Percentiles rank a stretch among this genome's conserved stretches.
These are phyloP conservation scores for Musa schizocarpa DNA, from an alignment of 176 grass and related monocot species.

Conservation along the genomic window DNA sequence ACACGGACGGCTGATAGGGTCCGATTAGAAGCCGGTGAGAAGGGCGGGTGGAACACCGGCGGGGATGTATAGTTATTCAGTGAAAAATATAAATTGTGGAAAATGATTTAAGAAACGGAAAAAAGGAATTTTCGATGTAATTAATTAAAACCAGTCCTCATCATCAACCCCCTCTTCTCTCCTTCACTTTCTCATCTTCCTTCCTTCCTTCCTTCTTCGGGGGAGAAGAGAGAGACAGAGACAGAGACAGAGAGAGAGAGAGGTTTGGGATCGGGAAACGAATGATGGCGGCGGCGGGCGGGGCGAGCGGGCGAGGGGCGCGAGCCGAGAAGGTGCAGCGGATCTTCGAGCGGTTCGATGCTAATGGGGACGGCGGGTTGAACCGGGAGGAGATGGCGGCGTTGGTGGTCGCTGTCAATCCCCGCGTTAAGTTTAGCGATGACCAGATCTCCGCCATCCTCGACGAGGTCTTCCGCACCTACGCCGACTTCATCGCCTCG, in stretches of 20 bases:
- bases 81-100: too few species aligned
- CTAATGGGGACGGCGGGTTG: slow-evolving; percentile 70
- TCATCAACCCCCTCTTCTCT: background rate
- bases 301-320: slow-evolving; percentile 29
- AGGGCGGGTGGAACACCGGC: accelerated
- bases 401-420: slow-evolving; percentile 81
- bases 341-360: slow-evolving; percentile 91
- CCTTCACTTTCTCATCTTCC: background rate
- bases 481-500: slow-evolving; percentile 62
- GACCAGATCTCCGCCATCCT: slow-evolving; percentile 88
- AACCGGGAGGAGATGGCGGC: slow-evolving; percentile 79
- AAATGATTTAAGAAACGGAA: background rate
- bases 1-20: too few species aligned
- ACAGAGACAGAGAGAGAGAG: background rate
- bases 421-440: slow-evolving; percentile 73
- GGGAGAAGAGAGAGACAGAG: background rate
- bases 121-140: background rate
- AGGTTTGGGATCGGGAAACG: background rate
- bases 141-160: background rate
- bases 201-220: background rate
- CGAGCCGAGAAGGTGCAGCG: slow-evolving; percentile 49
- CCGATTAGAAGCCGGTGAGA: too few species aligned
- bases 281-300: slow-evolving; percentile 32
- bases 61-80: too few species aligned
- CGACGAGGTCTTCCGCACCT: slow-evolving; percentile 95